These are phyloP conservation scores for Exserohilum rostratum DNA, from an alignment of 2,329 filamentous ascomycete species.

Conservation along the genomic window DNA sequence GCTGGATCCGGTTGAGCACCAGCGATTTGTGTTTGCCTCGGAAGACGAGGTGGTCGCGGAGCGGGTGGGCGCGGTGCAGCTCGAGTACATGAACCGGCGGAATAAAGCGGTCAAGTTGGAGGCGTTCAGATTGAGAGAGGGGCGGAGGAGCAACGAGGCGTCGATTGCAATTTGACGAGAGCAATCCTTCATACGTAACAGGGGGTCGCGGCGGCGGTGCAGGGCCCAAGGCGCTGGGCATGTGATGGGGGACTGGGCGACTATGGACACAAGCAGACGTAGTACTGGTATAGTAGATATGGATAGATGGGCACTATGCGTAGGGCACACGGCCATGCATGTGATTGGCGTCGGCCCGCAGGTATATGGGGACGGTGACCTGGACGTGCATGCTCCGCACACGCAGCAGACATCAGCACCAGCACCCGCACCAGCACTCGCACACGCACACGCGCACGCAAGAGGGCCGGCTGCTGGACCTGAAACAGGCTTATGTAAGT, in stretches of 20 bases:
- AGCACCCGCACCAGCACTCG: not conserved
- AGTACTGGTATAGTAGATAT: not conserved
- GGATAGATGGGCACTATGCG: not conserved
- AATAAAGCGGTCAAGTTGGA: slow-evolving; percentile 45
- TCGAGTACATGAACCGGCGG: slow-evolving; percentile 39
- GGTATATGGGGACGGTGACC: not conserved
- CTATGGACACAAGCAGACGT: too few relatives aligned
- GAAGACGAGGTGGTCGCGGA: slow-evolving; percentile 49
- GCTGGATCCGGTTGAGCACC: slow-evolving; percentile 52
- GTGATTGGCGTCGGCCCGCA: too few relatives aligned
- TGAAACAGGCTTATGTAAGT: slow-evolving; percentile 3
- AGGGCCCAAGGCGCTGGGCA: not conserved
- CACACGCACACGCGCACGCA: not conserved
- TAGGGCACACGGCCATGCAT: too few relatives aligned
- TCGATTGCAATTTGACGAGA: slow-evolving; percentile 2
- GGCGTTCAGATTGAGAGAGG: slow-evolving; percentile 37
- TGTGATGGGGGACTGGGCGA: not conserved
- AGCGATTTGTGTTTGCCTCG: slow-evolving; percentile 48
- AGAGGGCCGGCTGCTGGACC: not conserved
- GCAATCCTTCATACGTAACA: too few relatives aligned
- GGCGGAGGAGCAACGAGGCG: slow-evolving; percentile 2
- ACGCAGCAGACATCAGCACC: too few relatives aligned
- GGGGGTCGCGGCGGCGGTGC: not conserved
- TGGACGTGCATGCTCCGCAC: not conserved
- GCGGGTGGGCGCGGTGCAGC: slow-evolving; percentile 28